Evolutionary conservation across 306 rosid species (phyloP), one percentile per base, ranked within the genome.

Genomic region (Begonia loranthoides): DNA sequence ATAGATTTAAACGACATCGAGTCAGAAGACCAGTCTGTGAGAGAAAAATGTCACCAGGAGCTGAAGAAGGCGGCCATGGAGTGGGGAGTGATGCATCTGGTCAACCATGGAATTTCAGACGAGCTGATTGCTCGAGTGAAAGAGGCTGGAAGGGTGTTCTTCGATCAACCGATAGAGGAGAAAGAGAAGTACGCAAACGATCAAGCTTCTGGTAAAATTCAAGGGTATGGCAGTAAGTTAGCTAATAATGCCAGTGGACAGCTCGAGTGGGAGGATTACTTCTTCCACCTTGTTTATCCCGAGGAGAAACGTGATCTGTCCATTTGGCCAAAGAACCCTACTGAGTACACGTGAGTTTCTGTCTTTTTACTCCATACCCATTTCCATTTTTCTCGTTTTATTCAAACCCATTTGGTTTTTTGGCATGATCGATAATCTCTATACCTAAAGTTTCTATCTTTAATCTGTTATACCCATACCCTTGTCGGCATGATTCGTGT

Each of bases 141-240:
- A 64, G 59, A 63, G 36, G 96, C 75, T 1, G 96, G 96, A 0
- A 65, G 56, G n/a, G 19, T 16, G 0, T 87, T 87, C 61, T 87
- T 87, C 14, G 52, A 60, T 14, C 80, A 72, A 0, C 72, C 94
- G 0, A 0, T 87, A 0, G 90, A 75, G 67, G 80, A 80, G 14
- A 87, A 87, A 68, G 94, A 87, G 66, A 82, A 77, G 66, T 77
- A 73, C 11, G 94, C 96, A 0, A 87, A 83, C 22, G 90, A 83
- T 0, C 94, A 80, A 34, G 70, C 8, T 0, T 28, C 67, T 0
- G 90, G 90, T 0, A 73, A 71, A 38, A 67, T 87, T 56, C 94
- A 87, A 62, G 96, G 96, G 9, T 87, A 87, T n/a, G 96, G 96
- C 9, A 87, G 96, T 76, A 87, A 87, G 59, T 77, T 87, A 0